A percentile compares a stretch with the other conserved stretches of the same genome.
Evolutionary conservation across 2,329 filamentous ascomycete species (phyloP).

Genomic region (Nemania diffusa): DNA sequence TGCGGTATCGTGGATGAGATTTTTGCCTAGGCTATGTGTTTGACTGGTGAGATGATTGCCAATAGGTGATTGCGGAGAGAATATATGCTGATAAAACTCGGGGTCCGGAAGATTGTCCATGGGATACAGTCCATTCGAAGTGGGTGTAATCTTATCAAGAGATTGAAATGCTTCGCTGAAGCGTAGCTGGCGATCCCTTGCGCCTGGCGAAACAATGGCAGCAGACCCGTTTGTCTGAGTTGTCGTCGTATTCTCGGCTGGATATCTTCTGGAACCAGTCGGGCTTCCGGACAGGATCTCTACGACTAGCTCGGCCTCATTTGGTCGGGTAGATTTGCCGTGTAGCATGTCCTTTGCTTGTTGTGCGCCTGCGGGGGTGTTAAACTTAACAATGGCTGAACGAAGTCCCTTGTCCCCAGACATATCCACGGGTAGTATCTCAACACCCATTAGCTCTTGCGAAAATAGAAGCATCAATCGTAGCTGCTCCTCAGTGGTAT

Average conservation of each 20-base stretch:
- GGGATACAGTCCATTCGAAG: constrained; percentile 64
- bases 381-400: constrained; percentile 65
- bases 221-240: constrained; percentile 56
- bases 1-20: constrained; percentile 74
- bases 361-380: constrained; percentile 61
- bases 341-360: constrained; percentile 68
- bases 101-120: constrained; percentile 69
- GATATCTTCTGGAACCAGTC: constrained; percentile 59
- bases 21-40: constrained; percentile 71
- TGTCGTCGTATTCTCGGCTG: constrained; percentile 57
- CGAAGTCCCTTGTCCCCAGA: constrained; percentile 62
- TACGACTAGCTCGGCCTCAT: constrained; percentile 67
- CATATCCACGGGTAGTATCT: constrained; percentile 61
- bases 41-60: constrained; percentile 74
- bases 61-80: constrained; percentile 79
- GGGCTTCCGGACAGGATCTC: constrained; percentile 64
- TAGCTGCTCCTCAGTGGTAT: constrained; percentile 64
- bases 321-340: constrained; percentile 63
- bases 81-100: constrained; percentile 71
- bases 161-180: constrained; percentile 72
- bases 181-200: constrained; percentile 64
- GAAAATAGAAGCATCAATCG: constrained; percentile 69
- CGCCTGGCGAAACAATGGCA: constrained; percentile 58
- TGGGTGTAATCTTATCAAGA: constrained; percentile 70
- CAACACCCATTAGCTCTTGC: constrained; percentile 63